Evolutionary conservation across 1,284 basidiomycete species (phyloP).

Genomic region (Pseudozyma sp.): DNA sequence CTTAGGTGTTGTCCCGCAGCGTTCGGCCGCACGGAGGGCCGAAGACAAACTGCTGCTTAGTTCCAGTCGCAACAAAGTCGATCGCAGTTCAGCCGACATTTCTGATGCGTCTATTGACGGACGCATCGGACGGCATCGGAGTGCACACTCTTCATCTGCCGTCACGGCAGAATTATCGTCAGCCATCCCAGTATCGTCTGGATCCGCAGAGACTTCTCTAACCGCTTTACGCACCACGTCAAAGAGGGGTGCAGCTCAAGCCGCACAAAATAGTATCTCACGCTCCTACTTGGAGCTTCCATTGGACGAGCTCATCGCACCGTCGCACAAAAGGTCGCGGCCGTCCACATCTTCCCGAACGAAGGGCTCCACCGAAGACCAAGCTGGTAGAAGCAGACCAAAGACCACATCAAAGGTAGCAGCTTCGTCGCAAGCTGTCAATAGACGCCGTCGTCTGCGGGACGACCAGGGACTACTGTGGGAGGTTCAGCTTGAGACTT

Average conservation of each 20-base stretch:
- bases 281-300: constrained; percentile 21
- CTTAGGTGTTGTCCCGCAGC: constrained; percentile 19
- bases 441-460: constrained; percentile 6
- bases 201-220: neutral
- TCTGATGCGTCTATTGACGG: no score
- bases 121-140: no score
- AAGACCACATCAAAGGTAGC: neutral
- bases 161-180: neutral
- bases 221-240: constrained; percentile 11
- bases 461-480: constrained; percentile 13
- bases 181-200: neutral
- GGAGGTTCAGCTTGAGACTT: constrained; percentile 27
- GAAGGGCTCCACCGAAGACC: neutral
- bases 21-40: constrained; percentile 20
- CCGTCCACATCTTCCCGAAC: constrained; percentile 4
- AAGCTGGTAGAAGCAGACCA: neutral
- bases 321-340: constrained; percentile 12
- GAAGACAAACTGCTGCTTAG: constrained; percentile 12
- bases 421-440: neutral
- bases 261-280: constrained; percentile 28
- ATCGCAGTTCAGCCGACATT: no score
- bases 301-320: neutral
- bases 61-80: neutral
- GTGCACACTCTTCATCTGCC: neutral
- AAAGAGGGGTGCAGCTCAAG: constrained; percentile 31